phyloP scores from a whole-genome alignment of 1,284 basidiomycete species.

The Irpex lacteus region DNA sequence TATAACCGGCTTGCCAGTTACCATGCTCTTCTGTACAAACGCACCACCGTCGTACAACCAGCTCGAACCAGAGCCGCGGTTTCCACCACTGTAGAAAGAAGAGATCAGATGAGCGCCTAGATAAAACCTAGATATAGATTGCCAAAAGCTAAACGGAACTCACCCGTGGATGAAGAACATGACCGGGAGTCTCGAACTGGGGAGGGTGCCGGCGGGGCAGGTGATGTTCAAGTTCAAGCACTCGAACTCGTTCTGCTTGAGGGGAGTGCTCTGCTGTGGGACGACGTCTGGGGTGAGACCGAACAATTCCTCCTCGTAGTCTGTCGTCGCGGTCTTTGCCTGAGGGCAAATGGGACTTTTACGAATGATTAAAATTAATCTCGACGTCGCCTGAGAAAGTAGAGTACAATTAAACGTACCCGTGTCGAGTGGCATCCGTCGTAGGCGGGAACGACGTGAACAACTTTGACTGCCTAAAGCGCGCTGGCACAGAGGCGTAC shows the following conservation, averaged over 20 bases:
- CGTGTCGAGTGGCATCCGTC: conserved; percentile 61
- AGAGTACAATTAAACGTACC: conserved; percentile 37
- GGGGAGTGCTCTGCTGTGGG: conserved; percentile 41
- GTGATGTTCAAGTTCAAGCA: conserved; percentile 78
- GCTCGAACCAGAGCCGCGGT: conserved; percentile 67
- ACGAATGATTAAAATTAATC: conserved; percentile 1
- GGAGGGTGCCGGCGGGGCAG: conserved; percentile 52
- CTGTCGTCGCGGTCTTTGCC: conserved; percentile 34
- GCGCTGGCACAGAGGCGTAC: conserved; percentile 68
- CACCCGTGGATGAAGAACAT: conserved; percentile 82
- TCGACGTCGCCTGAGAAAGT: background rate
- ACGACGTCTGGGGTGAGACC: conserved; percentile 52
- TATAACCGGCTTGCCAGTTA: conserved; percentile 59
- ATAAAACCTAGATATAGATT: conserved; percentile 25
- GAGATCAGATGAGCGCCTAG: background rate
- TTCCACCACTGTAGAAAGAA: conserved; percentile 44
- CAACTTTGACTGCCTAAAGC: conserved; percentile 68
- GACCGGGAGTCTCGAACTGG: conserved; percentile 57
- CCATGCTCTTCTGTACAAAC: conserved; percentile 63
- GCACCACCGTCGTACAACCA: conserved; percentile 74
- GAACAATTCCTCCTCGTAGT: conserved; percentile 59
- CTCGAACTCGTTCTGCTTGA: conserved; percentile 69
- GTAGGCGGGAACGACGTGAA: conserved; percentile 50
- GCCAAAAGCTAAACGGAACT: conserved; percentile 6
- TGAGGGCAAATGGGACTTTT: conserved; percentile 75